Conservation (phyloP, 352 stramenopile species). For the Phytopythium vexans region DNA sequence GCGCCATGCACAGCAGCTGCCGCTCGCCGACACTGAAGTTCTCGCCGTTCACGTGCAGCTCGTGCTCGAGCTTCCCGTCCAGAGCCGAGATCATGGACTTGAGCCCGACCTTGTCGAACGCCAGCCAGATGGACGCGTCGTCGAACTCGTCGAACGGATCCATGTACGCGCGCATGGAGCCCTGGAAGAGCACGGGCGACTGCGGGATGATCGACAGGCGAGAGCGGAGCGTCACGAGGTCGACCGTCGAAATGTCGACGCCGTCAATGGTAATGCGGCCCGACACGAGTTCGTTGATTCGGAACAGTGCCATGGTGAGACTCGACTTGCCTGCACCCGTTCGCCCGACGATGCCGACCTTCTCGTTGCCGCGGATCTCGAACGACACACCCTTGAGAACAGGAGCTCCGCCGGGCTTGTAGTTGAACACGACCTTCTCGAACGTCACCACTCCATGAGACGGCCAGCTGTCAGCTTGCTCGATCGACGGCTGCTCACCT, state of each 20-base stretch:
- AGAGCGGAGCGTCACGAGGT: slow-evolving; percentile 21
- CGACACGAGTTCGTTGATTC: slow-evolving; percentile 25
- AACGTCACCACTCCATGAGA: slow-evolving; percentile 62
- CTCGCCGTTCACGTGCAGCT: slow-evolving; percentile 51
- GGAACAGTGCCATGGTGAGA: slow-evolving; percentile 32
- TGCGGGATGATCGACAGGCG: slow-evolving; percentile 39
- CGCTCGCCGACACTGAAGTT: slow-evolving; percentile 74
- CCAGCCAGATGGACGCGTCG: slow-evolving; percentile 64
- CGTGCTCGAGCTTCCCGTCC: slow-evolving; percentile 14
- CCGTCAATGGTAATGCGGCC: slow-evolving; percentile 75
- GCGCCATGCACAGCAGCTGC: slow-evolving; percentile 91
- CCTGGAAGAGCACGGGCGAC: slow-evolving; percentile 89
- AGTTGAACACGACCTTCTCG: slow-evolving; percentile 74
- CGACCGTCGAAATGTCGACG: slow-evolving; percentile 51
- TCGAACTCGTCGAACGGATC: slow-evolving; percentile 85
- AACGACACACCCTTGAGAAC: slow-evolving; percentile 25
- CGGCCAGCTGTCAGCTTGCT: slow-evolving; percentile 43
- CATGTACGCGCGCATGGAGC: slow-evolving; percentile 83
- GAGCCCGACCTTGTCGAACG: slow-evolving; percentile 64
- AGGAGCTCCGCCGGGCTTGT: slow-evolving; percentile 51
- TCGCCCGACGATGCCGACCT: slow-evolving; percentile 2
- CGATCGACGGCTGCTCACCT: neutral
- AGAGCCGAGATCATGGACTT: slow-evolving; percentile 18
- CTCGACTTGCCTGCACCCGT: neutral
- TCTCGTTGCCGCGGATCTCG: slow-evolving; percentile 17